These are phyloP conservation scores for Hirsutella rhossiliensis DNA, from an alignment of 2,329 filamentous ascomycete genomes.

Conservation along the genomic window DNA sequence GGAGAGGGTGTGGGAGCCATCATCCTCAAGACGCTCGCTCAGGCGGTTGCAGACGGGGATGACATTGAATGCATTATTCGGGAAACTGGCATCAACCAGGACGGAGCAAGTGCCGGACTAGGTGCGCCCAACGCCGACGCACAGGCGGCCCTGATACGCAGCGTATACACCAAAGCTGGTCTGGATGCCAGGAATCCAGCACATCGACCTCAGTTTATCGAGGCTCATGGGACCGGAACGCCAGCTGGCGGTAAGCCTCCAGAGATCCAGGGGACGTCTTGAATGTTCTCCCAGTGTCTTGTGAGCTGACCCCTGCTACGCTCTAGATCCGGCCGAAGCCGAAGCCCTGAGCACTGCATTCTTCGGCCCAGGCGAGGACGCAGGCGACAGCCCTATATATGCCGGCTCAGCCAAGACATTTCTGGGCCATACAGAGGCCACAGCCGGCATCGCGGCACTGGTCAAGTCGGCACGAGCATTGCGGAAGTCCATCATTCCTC, in stretches of 20 bases:
- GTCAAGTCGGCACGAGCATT: slow-evolving; percentile 8
- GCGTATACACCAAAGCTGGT: too few species aligned
- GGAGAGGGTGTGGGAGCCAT: slow-evolving; percentile 37
- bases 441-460: slow-evolving; percentile 11
- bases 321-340: too few species aligned
- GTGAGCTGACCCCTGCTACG: too few species aligned
- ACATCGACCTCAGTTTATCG: too few species aligned
- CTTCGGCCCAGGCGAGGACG: slow-evolving; percentile 5
- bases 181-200: too few species aligned
- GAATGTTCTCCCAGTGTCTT: too few species aligned
- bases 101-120: slow-evolving; percentile 20
- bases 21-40: slow-evolving; percentile 31
- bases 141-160: too few species aligned
- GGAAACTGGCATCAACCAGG: slow-evolving; percentile 11
- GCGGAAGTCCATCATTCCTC: slow-evolving; percentile 11
- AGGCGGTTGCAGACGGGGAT: slow-evolving; percentile 24
- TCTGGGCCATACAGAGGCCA: slow-evolving; percentile 13
- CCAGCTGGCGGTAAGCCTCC: too few species aligned
- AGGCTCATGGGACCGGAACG: too few species aligned
- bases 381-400: slow-evolving; percentile 3
- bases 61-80: slow-evolving; percentile 13
- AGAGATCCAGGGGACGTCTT: too few species aligned
- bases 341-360: too few species aligned
- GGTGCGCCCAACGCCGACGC: slow-evolving; percentile 19
- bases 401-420: slow-evolving; percentile 15